phyloP scores from a whole-genome alignment of 768 basidiomycete species.

The Phylloporus sp. region DNA sequence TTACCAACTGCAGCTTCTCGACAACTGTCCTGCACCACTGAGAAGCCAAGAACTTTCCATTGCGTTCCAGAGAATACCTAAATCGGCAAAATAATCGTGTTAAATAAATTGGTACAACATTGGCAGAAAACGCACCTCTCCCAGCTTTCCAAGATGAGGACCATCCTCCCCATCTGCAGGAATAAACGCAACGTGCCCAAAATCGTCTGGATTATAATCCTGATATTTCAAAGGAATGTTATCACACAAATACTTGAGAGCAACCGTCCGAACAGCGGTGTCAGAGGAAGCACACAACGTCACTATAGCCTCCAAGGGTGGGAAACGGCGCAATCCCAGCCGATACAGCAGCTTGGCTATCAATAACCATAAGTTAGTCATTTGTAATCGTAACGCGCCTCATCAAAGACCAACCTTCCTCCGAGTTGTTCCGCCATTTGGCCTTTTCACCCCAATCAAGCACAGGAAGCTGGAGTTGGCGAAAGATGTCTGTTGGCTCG shows the following conservation, averaged over 20 bases:
- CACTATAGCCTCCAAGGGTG: constrained; percentile 64
- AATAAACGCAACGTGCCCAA: constrained; percentile 66
- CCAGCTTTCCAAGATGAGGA: constrained; percentile 54
- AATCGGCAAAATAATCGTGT: not conserved
- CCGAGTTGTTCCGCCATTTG: constrained; percentile 80
- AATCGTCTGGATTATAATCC: constrained; percentile 54
- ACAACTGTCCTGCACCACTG: constrained; percentile 53
- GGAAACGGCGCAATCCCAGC: constrained; percentile 65
- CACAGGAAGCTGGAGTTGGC: constrained; percentile 71
- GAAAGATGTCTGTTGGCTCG: constrained; percentile 73
- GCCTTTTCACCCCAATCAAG: constrained; percentile 80
- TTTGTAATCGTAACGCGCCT: not conserved
- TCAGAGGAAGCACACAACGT: constrained; percentile 62
- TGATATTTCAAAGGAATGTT: constrained; percentile 60
- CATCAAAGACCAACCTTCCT: constrained; percentile 62
- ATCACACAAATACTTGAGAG: constrained; percentile 80
- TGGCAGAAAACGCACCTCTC: constrained; percentile 46
- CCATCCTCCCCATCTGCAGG: constrained; percentile 61
- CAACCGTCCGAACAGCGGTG: constrained; percentile 46
- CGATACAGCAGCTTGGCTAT: constrained; percentile 77
- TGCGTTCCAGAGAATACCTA: constrained; percentile 69
- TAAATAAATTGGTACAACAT: not conserved
- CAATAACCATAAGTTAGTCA: constrained; percentile 1
- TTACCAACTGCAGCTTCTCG: constrained; percentile 54
- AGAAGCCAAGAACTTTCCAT: constrained; percentile 76